Evolutionary conservation across 2,329 filamentous ascomycete genomes (phyloP).

Genomic region (Neonectria neomacrospora): DNA sequence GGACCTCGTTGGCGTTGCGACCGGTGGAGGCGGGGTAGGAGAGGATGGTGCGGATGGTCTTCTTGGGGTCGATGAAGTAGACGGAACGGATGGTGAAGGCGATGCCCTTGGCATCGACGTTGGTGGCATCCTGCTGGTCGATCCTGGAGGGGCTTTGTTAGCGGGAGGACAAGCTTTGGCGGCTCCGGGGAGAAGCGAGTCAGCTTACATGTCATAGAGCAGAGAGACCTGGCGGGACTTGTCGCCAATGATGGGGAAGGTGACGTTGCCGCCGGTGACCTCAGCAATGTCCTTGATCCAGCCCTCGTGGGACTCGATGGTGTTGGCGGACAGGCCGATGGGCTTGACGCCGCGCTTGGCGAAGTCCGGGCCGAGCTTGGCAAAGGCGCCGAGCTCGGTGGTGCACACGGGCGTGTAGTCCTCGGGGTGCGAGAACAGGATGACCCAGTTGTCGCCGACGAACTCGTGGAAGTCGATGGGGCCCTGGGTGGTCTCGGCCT

Average conservation of each 20-base stretch:
- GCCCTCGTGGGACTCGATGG: constrained; percentile 81
- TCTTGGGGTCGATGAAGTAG: constrained; percentile 93
- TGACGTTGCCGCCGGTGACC: constrained; percentile 75
- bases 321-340: constrained; percentile 90
- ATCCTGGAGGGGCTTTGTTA: constrained; percentile 60
- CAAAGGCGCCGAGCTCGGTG: constrained; percentile 92
- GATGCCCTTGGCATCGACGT: constrained; percentile 83
- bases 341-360: constrained; percentile 88
- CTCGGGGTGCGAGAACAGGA: constrained; percentile 86
- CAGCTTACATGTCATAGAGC: constrained; percentile 77
- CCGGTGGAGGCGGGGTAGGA: constrained; percentile 93
- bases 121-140: constrained; percentile 83
- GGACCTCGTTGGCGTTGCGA: constrained; percentile 82
- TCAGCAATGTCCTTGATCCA: constrained; percentile 94
- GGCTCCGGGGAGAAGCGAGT: too few species aligned
- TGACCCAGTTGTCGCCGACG: constrained; percentile 81
- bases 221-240: constrained; percentile 80
- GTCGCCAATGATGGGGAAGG: constrained; percentile 85
- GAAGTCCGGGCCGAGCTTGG: constrained; percentile 90
- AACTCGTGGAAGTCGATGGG: constrained; percentile 86
- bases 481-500: constrained; percentile 81
- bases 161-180: not conserved
- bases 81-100: constrained; percentile 95
- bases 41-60: constrained; percentile 93
- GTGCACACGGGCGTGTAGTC: constrained; percentile 97